Evolutionary conservation across 2,329 filamentous ascomycete species (phyloP), one percentile per base, ranked within the genome.

Genomic region (Beauveria scarabaeidicola): DNA sequence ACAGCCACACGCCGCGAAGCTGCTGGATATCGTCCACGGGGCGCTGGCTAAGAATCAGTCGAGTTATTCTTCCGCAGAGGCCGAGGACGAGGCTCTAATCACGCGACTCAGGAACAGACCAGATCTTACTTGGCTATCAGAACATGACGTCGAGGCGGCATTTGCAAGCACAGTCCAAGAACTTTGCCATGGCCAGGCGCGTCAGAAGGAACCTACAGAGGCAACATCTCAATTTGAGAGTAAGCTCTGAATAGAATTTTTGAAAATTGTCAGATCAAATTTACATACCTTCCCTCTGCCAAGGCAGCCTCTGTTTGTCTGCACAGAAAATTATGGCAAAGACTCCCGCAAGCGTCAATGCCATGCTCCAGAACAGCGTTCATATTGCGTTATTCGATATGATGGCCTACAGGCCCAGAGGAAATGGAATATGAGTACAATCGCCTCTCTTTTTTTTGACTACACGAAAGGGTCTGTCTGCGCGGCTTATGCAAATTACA

Each of bases 281-380:
- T 27, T 27, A 8, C 25, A 9, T 29, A 10, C 7, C 1, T 29
- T 29, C 27, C 3, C 27, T 29, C 9, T 29, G 27, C 27, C 10
- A 58, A 89, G 86, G 86, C 64, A 81, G 88, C 70, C 81, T 94
- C 64, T 80, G 82, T 67, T 91, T 91, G 61, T 78, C 85, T 61
- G 90, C 90, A 72, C 84, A 89, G 69, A 91, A 91, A 77, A 88
- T 88, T 66, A n/a, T n/a, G n/a, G n/a, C n/a, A n/a, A n/a, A n/a
- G n/a, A n/a, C n/a, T n/a, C n/a, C n/a, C n/a, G n/a, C n/a, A n/a
- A n/a, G n/a, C n/a, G n/a, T n/a, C n/a, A n/a, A n/a, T n/a, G n/a
- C n/a, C n/a, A n/a, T n/a, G n/a, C n/a, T n/a, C n/a, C n/a, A n/a
- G n/a, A n/a, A n/a, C n/a, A n/a, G n/a, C n/a, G n/a, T n/a, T n/a